phyloP scores from a whole-genome alignment of 2,329 filamentous ascomycete species.

The Aphanoascus verrucosus region DNA sequence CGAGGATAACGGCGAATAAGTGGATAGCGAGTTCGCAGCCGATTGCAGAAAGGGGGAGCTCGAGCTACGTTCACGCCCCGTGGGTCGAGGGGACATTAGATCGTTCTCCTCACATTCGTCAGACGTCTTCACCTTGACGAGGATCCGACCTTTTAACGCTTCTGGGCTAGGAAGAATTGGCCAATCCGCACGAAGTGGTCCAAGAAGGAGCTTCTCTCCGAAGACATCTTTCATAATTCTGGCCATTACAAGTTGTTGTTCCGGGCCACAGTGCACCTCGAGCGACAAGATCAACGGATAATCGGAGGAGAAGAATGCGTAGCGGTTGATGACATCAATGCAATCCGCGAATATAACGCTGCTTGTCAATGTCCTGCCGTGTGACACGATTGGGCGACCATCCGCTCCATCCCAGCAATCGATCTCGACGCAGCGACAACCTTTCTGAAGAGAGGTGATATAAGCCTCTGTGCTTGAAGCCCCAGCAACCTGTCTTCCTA shows the following conservation, averaged over 20 bases:
- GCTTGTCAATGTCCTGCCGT: constrained; percentile 80
- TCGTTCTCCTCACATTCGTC: constrained; percentile 27
- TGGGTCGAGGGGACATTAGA: constrained; percentile 42
- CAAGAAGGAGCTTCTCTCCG: constrained; percentile 63
- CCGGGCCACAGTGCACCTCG: constrained; percentile 79
- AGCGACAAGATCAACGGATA: constrained; percentile 91
- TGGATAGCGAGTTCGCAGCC: constrained; percentile 39
- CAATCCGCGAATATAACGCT: constrained; percentile 84
- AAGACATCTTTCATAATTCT: constrained; percentile 79
- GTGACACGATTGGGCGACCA: constrained; percentile 77
- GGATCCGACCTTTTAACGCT: constrained; percentile 67
- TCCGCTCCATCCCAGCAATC: constrained; percentile 95
- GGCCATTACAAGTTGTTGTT: constrained; percentile 80
- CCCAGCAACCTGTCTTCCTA: constrained; percentile 80
- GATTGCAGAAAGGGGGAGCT: constrained; percentile 65
- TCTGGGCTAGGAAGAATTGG: constrained; percentile 72
- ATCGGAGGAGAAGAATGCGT: constrained; percentile 76
- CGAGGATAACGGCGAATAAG: constrained; percentile 39
- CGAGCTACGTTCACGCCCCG: constrained; percentile 53
- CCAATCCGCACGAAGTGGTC: constrained; percentile 59
- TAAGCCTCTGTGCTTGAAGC: constrained; percentile 92
- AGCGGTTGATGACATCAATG: constrained; percentile 85
- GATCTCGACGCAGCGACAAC: constrained; percentile 91
- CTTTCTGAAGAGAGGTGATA: constrained; percentile 73
- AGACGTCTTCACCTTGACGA: constrained; percentile 80